These are phyloP conservation scores for Trichosporon faecale DNA, from an alignment of 1,284 basidiomycete genomes.

Conservation along the genomic window DNA sequence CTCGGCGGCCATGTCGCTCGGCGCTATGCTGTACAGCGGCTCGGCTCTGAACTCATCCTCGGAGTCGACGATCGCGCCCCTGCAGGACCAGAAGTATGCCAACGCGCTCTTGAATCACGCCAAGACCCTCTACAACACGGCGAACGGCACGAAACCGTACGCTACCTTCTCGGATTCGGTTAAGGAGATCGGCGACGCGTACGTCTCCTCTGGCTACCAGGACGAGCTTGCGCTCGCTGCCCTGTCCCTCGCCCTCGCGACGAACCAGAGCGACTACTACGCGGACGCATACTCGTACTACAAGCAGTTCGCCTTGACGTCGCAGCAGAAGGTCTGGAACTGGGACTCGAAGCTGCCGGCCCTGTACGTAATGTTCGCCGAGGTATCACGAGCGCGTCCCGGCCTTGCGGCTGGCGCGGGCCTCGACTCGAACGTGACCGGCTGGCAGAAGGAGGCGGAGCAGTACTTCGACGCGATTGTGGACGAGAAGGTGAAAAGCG, in stretches of 20 bases:
- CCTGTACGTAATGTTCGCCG: constrained; percentile 65
- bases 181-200: constrained; percentile 63
- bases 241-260: constrained; percentile 69
- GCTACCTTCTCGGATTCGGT: constrained; percentile 57
- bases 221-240: constrained; percentile 62
- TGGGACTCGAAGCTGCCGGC: constrained; percentile 84
- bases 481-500: constrained; percentile 57
- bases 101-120: constrained; percentile 68
- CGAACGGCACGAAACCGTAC: constrained; percentile 56
- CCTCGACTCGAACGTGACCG: constrained; percentile 58
- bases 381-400: constrained; percentile 51
- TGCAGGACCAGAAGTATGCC: constrained; percentile 73
- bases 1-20: constrained; percentile 80
- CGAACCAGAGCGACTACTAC: constrained; percentile 62
- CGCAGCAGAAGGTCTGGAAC: constrained; percentile 67
- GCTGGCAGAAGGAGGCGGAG: constrained; percentile 72
- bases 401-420: constrained; percentile 61
- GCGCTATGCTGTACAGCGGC: constrained; percentile 71
- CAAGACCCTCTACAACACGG: constrained; percentile 67
- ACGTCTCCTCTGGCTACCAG: constrained; percentile 64
- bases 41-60: constrained; percentile 54
- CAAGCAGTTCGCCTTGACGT: constrained; percentile 59
- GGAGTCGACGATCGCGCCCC: constrained; percentile 56
- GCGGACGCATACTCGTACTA: constrained; percentile 66
- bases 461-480: constrained; percentile 71